These are phyloP conservation scores for Annona squamosa DNA, from an alignment of 164 flowering plant species.

Conservation along the genomic window DNA sequence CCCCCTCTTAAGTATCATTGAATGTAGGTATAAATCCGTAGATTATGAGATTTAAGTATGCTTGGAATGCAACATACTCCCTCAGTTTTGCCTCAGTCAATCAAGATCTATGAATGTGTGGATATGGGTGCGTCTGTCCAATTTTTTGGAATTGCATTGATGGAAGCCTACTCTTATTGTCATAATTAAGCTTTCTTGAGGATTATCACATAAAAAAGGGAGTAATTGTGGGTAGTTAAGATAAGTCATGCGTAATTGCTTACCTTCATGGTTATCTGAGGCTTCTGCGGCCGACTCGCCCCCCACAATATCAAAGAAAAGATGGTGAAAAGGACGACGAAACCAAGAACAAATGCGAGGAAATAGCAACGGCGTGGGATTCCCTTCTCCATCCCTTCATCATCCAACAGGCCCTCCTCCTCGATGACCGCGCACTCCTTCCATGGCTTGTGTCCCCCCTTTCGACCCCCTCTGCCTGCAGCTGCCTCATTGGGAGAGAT, in stretches of 20 bases:
- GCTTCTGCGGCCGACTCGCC: slow-evolving; percentile 70
- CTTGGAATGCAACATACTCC: no score
- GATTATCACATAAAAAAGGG: no score
- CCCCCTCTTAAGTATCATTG: no score
- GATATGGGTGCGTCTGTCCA: no score
- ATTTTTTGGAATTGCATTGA: no score
- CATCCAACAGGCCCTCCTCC: slow-evolving; percentile 75
- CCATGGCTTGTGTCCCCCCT: slow-evolving; percentile 35
- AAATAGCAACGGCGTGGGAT: slow-evolving; percentile 62
- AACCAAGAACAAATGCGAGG: slow-evolving; percentile 56
- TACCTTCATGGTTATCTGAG: slow-evolving; percentile 58
- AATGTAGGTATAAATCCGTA: no score
- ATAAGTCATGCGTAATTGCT: not conserved
- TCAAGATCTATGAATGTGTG: no score
- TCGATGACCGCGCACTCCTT: slow-evolving; percentile 58
- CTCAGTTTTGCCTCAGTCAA: no score
- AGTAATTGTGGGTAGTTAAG: no score
- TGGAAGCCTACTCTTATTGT: no score
- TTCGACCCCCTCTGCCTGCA: slow-evolving; percentile 5
- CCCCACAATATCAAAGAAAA: slow-evolving; percentile 71
- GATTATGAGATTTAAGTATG: no score
- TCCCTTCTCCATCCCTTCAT: slow-evolving; percentile 27
- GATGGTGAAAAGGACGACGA: slow-evolving; percentile 51
- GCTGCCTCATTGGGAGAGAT: slow-evolving; percentile 41
- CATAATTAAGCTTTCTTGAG: no score